Evolutionary conservation across 2,329 filamentous ascomycete species (phyloP), one percentile per base, ranked within the genome.

Genomic region (Exutisphaerella laricina): DNA sequence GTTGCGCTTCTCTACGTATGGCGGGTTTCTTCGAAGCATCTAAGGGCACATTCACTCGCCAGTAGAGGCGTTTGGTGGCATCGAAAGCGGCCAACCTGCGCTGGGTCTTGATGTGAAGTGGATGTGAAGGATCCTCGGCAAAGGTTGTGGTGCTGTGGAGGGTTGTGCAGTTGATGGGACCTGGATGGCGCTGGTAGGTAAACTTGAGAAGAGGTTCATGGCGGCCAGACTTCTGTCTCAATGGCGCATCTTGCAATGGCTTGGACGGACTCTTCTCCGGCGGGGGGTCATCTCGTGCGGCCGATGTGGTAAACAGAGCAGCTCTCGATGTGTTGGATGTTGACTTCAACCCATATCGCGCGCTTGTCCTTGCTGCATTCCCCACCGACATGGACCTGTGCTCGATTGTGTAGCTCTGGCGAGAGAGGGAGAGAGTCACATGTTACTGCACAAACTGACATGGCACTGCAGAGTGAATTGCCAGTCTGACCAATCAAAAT

Each of bases 1-100:
- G 65, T 17, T 60, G 59, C 17, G 61, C 61, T 60, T 66, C 69
- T 9, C 66, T 69, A 14, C 77, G 65, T n/a, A 78, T 65, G 16
- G 70, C 67, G 5, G 63, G 61, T 42, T 70, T 73, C 16, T 59
- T 57, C 3, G 49, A 41, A 55, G 58, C 40, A 47, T 55, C 46
- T 39, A 60, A 48, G 43, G 59, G 49, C n/a, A 51, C 39, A 43
- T 66, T 54, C 4, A 72, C 65, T 12, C 61, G 58, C 70, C 71
- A 75, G 67, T 74, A 13, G 79, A 54, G 22, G n/a, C n/a, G n/a
- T 61, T 62, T 53, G 67, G 61, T 28, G 7, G 58, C 51, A 41
- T 62, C 50, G 44, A 60, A 59, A 10, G 43, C 35, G 3, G 41
- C 42, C 7, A 57, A 30, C 1, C 50, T 42, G 5, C 57, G 49